Evolutionary conservation across 176 grass and related monocot species (phyloP).

Genomic region (Rhipidocladum racemiflorum): DNA sequence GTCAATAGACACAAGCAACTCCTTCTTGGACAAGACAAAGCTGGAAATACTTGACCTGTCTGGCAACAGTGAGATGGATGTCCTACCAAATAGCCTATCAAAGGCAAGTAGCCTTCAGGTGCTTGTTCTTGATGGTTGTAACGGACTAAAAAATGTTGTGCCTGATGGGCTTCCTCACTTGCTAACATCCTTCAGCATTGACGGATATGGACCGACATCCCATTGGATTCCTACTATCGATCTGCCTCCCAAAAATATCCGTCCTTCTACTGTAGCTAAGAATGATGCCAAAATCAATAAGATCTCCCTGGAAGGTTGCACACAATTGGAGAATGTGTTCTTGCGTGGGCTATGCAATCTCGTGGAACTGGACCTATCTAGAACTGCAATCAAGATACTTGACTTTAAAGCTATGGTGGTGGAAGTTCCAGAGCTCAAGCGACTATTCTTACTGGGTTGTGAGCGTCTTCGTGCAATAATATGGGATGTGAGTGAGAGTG

Average conservation of each 20-base stretch:
- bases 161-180: not conserved
- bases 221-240: not conserved
- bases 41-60: not conserved
- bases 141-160: not conserved
- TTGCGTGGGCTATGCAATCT: not conserved
- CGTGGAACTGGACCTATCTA: not conserved
- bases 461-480: not conserved
- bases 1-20: too few relatives aligned
- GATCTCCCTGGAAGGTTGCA: conserved; percentile 10
- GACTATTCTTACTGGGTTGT: not conserved
- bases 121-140: conserved; percentile 16
- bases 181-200: conserved; percentile 1
- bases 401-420: conserved; percentile 3
- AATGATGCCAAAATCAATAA: not conserved
- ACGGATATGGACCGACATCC: not conserved
- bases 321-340: too few relatives aligned
- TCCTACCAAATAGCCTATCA: not conserved
- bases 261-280: not conserved
- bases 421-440: not conserved
- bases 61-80: not conserved
- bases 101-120: not conserved
- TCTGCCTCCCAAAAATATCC: not conserved
- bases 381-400: conserved; percentile 9
- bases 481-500: too few relatives aligned
- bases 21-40: not conserved